Evolutionary conservation across 2,329 filamentous ascomycete genomes (phyloP), one percentile per base, ranked within the genome.

Genomic region (Aspergillus quadrilineatus): DNA sequence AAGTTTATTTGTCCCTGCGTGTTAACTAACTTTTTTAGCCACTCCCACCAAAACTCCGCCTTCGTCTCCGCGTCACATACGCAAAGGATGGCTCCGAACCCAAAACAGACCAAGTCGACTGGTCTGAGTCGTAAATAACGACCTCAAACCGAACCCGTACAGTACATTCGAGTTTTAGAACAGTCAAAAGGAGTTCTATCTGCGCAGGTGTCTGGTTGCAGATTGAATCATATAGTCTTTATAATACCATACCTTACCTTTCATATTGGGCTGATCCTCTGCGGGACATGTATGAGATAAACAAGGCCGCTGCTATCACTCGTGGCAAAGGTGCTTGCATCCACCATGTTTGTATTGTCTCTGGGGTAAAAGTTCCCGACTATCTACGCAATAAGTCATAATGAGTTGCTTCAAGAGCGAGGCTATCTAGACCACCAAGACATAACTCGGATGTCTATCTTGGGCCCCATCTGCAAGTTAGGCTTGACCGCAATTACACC

Each of bases 71-170:
- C 76, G 85, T 99, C 68, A 86, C 85, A 56, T 97, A 92, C 72
- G 79, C 84, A 34, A 89, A 89, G 73, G 85, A 88, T 56, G 83
- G 84, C 56, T 84, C 80, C 26, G 86, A 86, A 51, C 83, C 88
- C 60, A 82, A 95, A 15, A 88, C 89, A 71, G 94, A 99, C 69
- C 92, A 97, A 76, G 92, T 97, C 57, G 95, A 97, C 78, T 99
- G 94, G 94, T 88, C 89, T 30, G 94, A 99, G 76, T 87, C 91
- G 45, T 72, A 58, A 64, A 41, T 43, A 32, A 50, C 44, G 12
- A 32, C 28, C 46, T 30, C 4, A 29, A 37, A 26, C 17, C 46
- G 22, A 9, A 9, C 22, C 30, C 12, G 10, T 7, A n/a, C 12
- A 26, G 39, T 55, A 43, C 32, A 55, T 43, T 37, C 17, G 37